Base-by-base conservation (phyloP, 2,329 filamentous ascomycete genomes). In the Beauveria pseudobassiana region DNA sequence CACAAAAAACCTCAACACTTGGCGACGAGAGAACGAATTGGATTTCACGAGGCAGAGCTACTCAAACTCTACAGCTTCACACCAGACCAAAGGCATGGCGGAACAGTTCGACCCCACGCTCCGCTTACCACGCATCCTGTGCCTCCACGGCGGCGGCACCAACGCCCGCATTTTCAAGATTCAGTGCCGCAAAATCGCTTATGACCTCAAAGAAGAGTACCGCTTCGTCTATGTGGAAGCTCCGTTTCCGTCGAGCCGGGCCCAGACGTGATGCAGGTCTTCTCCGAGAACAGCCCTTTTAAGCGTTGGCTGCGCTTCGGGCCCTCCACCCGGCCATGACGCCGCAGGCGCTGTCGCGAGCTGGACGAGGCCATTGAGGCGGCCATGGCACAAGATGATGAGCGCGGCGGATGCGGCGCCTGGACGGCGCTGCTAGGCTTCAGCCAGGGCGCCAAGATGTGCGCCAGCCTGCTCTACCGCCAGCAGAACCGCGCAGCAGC, bases 61-160 rank as follows among this genome's bases (percentile, higher is more conserved):
- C 10, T 34, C 30, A 34, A 34, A 34, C 3, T 9, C 12, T 10
- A 4, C 30, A 34, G 30, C 30, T 34, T 34, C 30, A 34, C 12
- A 34, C 10, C 30, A 34, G 30, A 30, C 28, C 28, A 53, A 40
- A 18, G 38, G 5, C 5, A 61, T 61, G 59, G 34, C 12, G 10
- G 43, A 56, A 22, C 2, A 22, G 3, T 42, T 42, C 16, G 61
- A 58, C 40, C 46, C 46, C 2, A 49, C 48, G 30, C 50, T 66
- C 5, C 59, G 61, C 42, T 73, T 78, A n/a, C 87, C 87, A 3
- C 84, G 87, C 51, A 83, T 91, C 64, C 84, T 91, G 66, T 90
- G 87, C 72, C 82, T 91, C 9, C 88, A 90, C 72, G 88, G 88
- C 68, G 87, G 87, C 66, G 88, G 88, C 61, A 83, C 85, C 63